These are phyloP conservation scores for Gossypium schwendimanii DNA, from an alignment of 441 rosid species.

Conservation along the genomic window DNA sequence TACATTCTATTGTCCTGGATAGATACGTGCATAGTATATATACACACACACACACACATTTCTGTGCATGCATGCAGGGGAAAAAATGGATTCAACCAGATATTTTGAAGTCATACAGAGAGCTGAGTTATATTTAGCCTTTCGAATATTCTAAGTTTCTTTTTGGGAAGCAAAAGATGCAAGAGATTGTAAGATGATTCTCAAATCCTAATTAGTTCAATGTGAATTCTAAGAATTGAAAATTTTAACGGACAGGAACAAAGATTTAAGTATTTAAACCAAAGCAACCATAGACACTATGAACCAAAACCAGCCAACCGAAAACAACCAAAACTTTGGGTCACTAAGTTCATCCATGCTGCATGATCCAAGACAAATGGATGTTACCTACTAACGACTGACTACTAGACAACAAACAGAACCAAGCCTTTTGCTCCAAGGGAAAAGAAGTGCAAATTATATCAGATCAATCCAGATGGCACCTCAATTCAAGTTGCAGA, in stretches of 20 bases:
- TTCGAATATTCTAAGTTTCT: too few relatives aligned
- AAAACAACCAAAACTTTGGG: neutral
- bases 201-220: neutral
- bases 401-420: neutral
- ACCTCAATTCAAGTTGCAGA: neutral
- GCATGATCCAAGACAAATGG: neutral
- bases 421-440: neutral
- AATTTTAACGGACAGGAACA: neutral
- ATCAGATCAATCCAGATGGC: neutral
- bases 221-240: neutral
- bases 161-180: neutral
- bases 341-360: neutral
- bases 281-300: neutral
- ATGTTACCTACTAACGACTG: neutral
- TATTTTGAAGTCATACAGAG: neutral
- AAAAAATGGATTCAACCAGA: neutral
- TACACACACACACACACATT: neutral
- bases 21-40: neutral
- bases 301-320: conserved; percentile 3
- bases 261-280: neutral
- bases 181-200: neutral
- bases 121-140: neutral
- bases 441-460: neutral
- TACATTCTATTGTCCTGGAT: neutral
- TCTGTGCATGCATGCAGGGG: neutral